phyloP scores from a whole-genome alignment of 140 eudicot genomes.

The Erigeron philadelphicus region DNA sequence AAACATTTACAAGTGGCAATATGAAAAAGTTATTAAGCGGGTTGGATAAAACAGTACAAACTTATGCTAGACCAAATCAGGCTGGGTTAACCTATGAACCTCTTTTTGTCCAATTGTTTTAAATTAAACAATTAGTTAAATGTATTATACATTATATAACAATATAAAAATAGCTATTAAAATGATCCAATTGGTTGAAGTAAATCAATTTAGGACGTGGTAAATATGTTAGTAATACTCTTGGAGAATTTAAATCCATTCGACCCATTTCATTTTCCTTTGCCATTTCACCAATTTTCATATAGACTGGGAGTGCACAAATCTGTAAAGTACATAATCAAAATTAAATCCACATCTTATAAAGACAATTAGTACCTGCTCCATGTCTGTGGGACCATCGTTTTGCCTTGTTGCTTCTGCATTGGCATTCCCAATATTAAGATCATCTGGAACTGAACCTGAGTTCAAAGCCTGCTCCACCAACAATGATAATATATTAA shows the following conservation, averaged over 20 bases:
- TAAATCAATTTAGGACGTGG: not conserved
- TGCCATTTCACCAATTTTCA: not conserved
- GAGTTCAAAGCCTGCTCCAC: conserved; percentile 71
- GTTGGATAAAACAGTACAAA: not conserved
- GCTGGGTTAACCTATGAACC: not conserved
- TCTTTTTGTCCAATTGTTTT: not conserved
- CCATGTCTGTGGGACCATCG: conserved; percentile 63
- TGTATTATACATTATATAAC: not conserved
- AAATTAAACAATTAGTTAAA: not conserved
- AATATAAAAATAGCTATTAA: not conserved
- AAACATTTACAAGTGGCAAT: not conserved
- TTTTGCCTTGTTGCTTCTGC: conserved; percentile 35
- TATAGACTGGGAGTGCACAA: not conserved
- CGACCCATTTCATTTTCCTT: not conserved
- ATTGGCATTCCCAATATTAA: conserved; percentile 35
- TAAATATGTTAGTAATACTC: not conserved
- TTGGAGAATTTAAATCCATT: not conserved
- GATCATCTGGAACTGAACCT: conserved; percentile 81
- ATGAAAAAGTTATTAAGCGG: not conserved
- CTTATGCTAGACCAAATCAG: not conserved
- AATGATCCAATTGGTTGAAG: not conserved
- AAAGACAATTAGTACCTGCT: conserved; percentile 45
- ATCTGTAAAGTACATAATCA: not conserved
- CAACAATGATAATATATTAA: conserved; percentile 11
- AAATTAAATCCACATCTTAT: not conserved